phyloP scores from a whole-genome alignment of 352 stramenopile genomes.

The Phytophthora pseudosyringae region DNA sequence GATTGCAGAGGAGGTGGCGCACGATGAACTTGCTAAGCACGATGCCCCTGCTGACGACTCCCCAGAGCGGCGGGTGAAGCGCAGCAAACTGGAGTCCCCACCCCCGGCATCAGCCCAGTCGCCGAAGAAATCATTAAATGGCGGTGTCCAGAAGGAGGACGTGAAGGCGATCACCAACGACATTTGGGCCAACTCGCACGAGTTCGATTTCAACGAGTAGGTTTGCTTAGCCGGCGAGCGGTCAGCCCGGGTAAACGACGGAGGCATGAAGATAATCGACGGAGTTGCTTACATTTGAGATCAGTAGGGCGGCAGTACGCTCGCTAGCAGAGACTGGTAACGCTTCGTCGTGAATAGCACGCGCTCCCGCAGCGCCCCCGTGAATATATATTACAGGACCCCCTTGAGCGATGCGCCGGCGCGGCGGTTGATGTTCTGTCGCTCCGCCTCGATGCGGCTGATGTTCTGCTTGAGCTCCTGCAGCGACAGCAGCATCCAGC shows the following conservation, averaged over 20 bases:
- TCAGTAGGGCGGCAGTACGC: slow-evolving; percentile 17
- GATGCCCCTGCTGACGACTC: slow-evolving; percentile 3
- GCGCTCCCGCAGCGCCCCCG: slow-evolving; percentile 5
- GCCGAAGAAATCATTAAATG: slow-evolving; percentile 40
- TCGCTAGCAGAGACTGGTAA: slow-evolving; percentile 8
- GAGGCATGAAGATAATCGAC: slow-evolving; percentile 19
- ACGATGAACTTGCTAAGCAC: slow-evolving; percentile 28
- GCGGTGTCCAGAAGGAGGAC: slow-evolving; percentile 47
- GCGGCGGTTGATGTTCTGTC: slow-evolving; percentile 81
- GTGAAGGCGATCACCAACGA: slow-evolving; percentile 77
- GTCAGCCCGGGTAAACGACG: slow-evolving; percentile 5
- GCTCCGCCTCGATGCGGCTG: slow-evolving; percentile 77
- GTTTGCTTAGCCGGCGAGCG: neutral
- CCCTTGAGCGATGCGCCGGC: slow-evolving; percentile 82
- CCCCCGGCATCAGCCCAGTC: slow-evolving; percentile 16
- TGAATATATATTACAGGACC: slow-evolving; percentile 64
- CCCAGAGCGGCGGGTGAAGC: slow-evolving; percentile 29
- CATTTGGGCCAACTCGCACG: slow-evolving; percentile 83
- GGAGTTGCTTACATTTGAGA: slow-evolving; percentile 34
- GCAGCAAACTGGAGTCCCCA: slow-evolving; percentile 35
- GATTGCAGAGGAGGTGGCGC: slow-evolving; percentile 41
- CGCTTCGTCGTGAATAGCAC: slow-evolving; percentile 10
- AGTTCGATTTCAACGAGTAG: slow-evolving; percentile 77
- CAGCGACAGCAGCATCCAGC: slow-evolving; percentile 1
- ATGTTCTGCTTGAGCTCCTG: slow-evolving; percentile 81